phyloP scores from a whole-genome alignment of 2,329 filamentous ascomycete genomes.

The Epichloe gansuensis region DNA sequence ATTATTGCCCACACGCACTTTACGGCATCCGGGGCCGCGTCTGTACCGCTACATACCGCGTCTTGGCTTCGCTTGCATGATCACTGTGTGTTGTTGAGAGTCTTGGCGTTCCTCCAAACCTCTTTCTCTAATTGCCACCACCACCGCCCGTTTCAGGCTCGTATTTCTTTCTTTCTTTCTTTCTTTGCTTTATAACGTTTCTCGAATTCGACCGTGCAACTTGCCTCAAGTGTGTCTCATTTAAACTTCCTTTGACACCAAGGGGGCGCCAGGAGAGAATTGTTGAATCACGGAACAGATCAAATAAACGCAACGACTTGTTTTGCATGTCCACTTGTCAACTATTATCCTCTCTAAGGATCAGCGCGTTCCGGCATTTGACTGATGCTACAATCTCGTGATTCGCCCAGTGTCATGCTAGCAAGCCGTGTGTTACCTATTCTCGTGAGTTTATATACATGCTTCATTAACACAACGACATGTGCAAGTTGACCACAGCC shows the following conservation, averaged over 20 bases:
- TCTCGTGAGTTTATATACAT: not conserved
- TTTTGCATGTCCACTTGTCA: no score
- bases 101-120: conserved; percentile 2
- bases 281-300: not conserved
- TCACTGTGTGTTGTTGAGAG: not conserved
- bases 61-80: not conserved
- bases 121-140: conserved; percentile 4
- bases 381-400: not conserved
- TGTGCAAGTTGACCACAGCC: not conserved
- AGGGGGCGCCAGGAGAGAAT: not conserved
- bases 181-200: not conserved
- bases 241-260: not conserved
- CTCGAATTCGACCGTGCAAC: not conserved
- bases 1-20: conserved; percentile 2
- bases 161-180: not conserved
- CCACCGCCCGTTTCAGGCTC: conserved; percentile 4
- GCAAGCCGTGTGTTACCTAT: not conserved
- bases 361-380: not conserved
- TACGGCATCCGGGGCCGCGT: conserved; percentile 2
- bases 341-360: no score
- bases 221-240: not conserved
- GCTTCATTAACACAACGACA: not conserved
- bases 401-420: not conserved
- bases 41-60: conserved; percentile 1
- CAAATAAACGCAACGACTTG: not conserved